Evolutionary conservation across 2,329 filamentous ascomycete genomes (phyloP), one percentile per base, ranked within the genome.

Genomic region (Aspergillus awamori): DNA sequence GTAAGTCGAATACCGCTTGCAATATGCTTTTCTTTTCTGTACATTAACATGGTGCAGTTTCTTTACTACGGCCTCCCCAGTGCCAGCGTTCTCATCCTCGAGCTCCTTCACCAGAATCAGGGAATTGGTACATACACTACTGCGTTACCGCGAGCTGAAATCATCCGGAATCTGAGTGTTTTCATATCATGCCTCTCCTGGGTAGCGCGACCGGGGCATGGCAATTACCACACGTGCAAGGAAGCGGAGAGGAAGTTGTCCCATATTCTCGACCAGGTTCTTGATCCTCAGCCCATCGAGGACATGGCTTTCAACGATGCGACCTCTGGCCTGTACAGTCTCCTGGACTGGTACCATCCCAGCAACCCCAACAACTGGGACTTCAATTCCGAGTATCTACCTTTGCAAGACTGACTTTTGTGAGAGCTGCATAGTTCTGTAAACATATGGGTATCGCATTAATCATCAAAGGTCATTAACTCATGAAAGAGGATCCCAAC

Each of bases 161-260:
- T 74, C 6, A 74, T 76, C 17, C 74, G 74, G 8, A 74, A 76
- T 36, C 62, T 76, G 4, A 74, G 72, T 43, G 72, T 76, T 2
- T 73, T 76, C 36, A 63, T 75, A 8, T 73, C 71, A 8, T 65
- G 71, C 22, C 54, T 76, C 15, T 72, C 70, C 3, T 74, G 74
- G 73, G 68, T 76, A 8, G 68, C 72, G 17, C 66, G 66, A 6
- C 74, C 74, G 1, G 72, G 71, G 0, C 71, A 75, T 30, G 74
- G 74, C 2, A 76, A 76, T 45, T 75, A 76, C 51, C 68, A 68
- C 15, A 69, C 69, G 10, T 76, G 74, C 63, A 72, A 74, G 59
- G 70, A 73, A 58, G 74, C 69, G 26, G 74, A 76, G 60, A 75
- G 73, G 60, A 76, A 74, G 24, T 56, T 76, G 11, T 74, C 73